These are phyloP conservation scores for Penicillium cosmopolitanum DNA, from an alignment of 495 filamentous ascomycete genomes.

Conservation along the genomic window DNA sequence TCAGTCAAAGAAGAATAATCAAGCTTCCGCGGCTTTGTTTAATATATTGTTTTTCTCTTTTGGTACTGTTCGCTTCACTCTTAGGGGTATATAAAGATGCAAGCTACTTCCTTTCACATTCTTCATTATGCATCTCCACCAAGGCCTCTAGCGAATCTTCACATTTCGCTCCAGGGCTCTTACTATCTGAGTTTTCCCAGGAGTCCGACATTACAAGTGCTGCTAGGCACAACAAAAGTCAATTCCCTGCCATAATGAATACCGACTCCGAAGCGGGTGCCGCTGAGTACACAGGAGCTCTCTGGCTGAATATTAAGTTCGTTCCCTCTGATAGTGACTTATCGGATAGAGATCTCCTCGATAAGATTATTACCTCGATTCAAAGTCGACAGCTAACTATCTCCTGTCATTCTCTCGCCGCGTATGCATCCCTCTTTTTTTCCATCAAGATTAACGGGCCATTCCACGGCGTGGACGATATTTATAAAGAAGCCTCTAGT, in stretches of 20 bases:
- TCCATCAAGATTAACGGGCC: background rate
- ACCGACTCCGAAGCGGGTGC: background rate
- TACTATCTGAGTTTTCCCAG: no score
- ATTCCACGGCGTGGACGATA: background rate
- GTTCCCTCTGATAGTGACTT: background rate
- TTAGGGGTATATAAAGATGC: no score
- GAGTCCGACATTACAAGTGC: no score
- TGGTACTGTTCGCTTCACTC: no score
- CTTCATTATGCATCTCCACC: no score
- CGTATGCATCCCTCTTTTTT: background rate
- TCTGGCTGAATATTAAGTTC: background rate
- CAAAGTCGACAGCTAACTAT: background rate
- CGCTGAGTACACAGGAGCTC: background rate
- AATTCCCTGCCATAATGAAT: background rate
- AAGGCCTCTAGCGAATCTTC: no score
- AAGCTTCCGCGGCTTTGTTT: no score
- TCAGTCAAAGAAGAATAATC: no score
- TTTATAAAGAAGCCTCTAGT: background rate
- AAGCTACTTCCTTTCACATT: no score
- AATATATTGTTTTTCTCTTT: no score
- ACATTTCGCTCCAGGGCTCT: no score
- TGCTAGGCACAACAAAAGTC: no score
- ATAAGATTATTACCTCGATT: background rate
- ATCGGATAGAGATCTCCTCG: background rate
- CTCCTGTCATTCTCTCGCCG: background rate